Evolutionary conservation across 345 rosid genomes (phyloP).

Genomic region (Rhodamnia argentea): DNA sequence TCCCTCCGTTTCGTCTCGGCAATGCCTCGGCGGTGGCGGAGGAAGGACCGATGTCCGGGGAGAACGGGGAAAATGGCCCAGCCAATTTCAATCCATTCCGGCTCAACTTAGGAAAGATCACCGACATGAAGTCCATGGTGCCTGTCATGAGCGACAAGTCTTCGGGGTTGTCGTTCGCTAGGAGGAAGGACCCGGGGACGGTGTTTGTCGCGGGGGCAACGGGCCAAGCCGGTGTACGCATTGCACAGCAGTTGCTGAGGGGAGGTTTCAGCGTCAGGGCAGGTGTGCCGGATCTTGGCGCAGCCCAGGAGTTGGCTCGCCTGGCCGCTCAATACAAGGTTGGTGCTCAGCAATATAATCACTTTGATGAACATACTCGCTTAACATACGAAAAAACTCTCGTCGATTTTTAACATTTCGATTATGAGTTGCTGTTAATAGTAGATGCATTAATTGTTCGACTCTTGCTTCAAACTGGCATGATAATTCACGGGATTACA

Average conservation of each 20-base stretch:
- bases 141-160: conserved; percentile 43
- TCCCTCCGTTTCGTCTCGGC: conserved; percentile 37
- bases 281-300: conserved; percentile 73
- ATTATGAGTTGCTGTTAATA: not conserved
- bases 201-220: conserved; percentile 94
- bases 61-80: conserved; percentile 22
- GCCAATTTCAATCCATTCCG: conserved; percentile 43
- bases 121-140: conserved; percentile 50
- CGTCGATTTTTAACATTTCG: not conserved
- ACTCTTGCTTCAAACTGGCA: not conserved
- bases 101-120: conserved; percentile 46
- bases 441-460: not conserved
- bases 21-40: conserved; percentile 30
- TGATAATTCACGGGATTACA: not conserved
- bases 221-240: conserved; percentile 84
- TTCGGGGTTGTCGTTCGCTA: conserved; percentile 42
- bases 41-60: conserved; percentile 2
- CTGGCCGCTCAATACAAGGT: conserved; percentile 83
- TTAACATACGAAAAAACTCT: not conserved
- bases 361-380: not conserved
- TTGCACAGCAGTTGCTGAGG: conserved; percentile 60
- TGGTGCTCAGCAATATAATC: not conserved
- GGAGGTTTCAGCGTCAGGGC: conserved; percentile 84
- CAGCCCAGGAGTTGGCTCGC: conserved; percentile 87
- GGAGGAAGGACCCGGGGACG: conserved; percentile 72